Percentiles rank a stretch among this genome's conserved stretches.
These are phyloP conservation scores for Panicum miliaceum DNA, from an alignment of 176 grass and related monocot genomes.

Conservation along the genomic window DNA sequence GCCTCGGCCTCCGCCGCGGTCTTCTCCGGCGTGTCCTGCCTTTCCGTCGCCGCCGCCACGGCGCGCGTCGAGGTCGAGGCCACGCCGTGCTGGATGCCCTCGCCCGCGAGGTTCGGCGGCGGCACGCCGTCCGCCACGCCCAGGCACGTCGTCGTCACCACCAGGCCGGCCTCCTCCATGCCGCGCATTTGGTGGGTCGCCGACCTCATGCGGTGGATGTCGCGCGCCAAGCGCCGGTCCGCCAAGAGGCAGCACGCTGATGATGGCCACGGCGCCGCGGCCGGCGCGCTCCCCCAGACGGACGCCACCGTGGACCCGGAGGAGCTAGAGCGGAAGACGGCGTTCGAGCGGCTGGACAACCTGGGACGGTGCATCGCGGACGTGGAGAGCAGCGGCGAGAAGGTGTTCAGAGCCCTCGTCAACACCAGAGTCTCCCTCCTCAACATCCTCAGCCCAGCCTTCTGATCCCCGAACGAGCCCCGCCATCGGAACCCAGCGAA, in stretches of 20 bases:
- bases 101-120: slow-evolving; percentile 32
- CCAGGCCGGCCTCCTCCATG: slow-evolving; percentile 35
- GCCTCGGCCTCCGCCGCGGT: slow-evolving; percentile 40
- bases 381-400: slow-evolving; percentile 63
- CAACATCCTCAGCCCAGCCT: slow-evolving; percentile 77
- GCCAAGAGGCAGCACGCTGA: slow-evolving; percentile 46
- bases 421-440: slow-evolving; percentile 85
- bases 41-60: slow-evolving; percentile 42
- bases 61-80: slow-evolving; percentile 33
- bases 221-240: slow-evolving; percentile 60
- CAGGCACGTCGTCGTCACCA: slow-evolving; percentile 43
- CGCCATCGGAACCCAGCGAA: background rate
- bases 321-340: slow-evolving; percentile 55
- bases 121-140: slow-evolving; percentile 33
- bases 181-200: slow-evolving; percentile 76
- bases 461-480: slow-evolving; percentile 23
- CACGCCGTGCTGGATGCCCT: slow-evolving; percentile 44
- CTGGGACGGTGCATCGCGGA: slow-evolving; percentile 60
- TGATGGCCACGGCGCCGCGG: background rate
- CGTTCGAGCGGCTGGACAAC: slow-evolving; percentile 57
- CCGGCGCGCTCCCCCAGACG: background rate
- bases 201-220: slow-evolving; percentile 75
- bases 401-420: slow-evolving; percentile 67
- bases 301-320: slow-evolving; percentile 41
- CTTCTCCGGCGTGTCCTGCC: slow-evolving; percentile 41